Base-by-base conservation (phyloP, 2,329 filamentous ascomycete genomes). In the Diaporthe sp. region DNA sequence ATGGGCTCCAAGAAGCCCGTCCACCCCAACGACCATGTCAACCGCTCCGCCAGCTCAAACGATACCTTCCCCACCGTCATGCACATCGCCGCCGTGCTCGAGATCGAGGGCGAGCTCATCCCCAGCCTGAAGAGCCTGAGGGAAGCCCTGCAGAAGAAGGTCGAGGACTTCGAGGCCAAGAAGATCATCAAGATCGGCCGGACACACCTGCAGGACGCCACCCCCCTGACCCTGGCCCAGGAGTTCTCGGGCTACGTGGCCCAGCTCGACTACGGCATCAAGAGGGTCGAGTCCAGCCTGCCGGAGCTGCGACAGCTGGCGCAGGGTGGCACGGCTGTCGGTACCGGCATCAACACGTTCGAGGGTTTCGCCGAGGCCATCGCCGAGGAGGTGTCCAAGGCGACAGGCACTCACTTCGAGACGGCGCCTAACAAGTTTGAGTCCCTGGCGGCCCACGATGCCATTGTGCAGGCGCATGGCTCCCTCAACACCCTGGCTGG, bases 351-450 rank as follows among this genome's bases (percentile, higher is more conserved):
- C 86, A 99, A 99, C 90, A 98, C 97, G 74, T 98, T 95, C 86
- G 92, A 94, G 86, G 97, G 97, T 77, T 99, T 99, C 82, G 97
- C 95, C 75, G 96, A 97, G 88, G 95, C 91, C 76, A 94, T 99
- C 80, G 97, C 97, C 50, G 90, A 92, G 74, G 96, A 98, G 86
- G 95, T 99, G 77, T 92, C 88, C 87, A 96, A 94, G 86, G 94
- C 98, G 91, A 98, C 97, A 3, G 96, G 96, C 79, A 95, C 93
- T 80, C 89, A 97, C 82, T 99, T 99, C 89, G 91, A 94, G 87
- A 98, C 97, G 13, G 97, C 97, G 17, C 96, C 97, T 78, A 99
- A 99, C 91, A 99, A 99, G 89, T 99, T 99, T 82, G 97, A 98
- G 88, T 93, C 97, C 4, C 92, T 99, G 55, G 97, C 97, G 75